Conservation (phyloP, 2,329 filamentous ascomycete genomes). For the Fusarium vanettenii region DNA sequence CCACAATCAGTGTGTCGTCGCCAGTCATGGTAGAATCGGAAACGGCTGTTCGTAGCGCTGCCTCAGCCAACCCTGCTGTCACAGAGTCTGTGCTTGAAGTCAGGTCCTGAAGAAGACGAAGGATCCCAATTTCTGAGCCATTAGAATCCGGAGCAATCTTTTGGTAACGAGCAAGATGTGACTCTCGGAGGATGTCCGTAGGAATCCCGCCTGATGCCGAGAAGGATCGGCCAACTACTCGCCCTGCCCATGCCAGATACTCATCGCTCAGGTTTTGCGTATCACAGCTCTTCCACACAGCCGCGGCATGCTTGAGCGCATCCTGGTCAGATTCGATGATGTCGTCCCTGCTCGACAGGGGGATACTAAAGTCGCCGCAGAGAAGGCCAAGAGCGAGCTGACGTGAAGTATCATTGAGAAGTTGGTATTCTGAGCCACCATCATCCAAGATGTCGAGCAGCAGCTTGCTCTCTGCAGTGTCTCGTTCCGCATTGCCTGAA, state of each 20-base stretch:
- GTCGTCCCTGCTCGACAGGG: constrained; percentile 61
- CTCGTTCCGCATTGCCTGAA: constrained; percentile 75
- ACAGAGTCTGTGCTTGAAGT: constrained; percentile 67
- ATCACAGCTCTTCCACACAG: constrained; percentile 82
- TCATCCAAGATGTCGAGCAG: constrained; percentile 85
- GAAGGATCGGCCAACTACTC: constrained; percentile 86
- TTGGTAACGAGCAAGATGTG: constrained; percentile 63
- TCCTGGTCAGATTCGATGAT: constrained; percentile 75
- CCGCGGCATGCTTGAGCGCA: constrained; percentile 70
- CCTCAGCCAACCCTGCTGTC: constrained; percentile 70
- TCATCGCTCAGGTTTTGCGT: constrained; percentile 71
- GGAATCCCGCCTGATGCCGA: constrained; percentile 78
- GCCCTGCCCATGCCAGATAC: constrained; percentile 87
- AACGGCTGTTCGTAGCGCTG: constrained; percentile 67
- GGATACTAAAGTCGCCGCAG: constrained; percentile 78
- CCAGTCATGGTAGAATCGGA: constrained; percentile 62
- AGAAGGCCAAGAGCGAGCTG: constrained; percentile 78
- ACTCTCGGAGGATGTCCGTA: constrained; percentile 69
- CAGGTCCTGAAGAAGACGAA: constrained; percentile 71
- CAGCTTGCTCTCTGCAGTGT: constrained; percentile 81
- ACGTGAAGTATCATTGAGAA: constrained; percentile 78
- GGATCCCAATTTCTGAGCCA: constrained; percentile 71
- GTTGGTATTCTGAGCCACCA: constrained; percentile 66
- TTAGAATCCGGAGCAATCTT: constrained; percentile 59
- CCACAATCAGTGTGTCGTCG: constrained; percentile 60